These are phyloP conservation scores for Alternaria triticimaculans DNA, from an alignment of 2,329 filamentous ascomycete species.

Conservation along the genomic window DNA sequence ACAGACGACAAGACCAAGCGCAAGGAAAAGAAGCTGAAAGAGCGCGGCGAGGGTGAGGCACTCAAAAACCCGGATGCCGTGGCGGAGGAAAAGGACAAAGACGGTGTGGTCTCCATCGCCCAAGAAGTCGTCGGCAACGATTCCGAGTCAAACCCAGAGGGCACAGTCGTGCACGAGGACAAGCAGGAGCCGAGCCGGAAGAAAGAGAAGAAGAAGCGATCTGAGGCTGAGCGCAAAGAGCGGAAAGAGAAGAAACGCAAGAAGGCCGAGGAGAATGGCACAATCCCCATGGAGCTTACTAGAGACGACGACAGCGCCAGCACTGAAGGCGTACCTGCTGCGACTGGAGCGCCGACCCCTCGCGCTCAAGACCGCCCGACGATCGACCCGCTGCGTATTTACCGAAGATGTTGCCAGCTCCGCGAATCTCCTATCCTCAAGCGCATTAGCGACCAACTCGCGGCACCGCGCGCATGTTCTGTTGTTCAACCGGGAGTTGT, in stretches of 20 bases:
- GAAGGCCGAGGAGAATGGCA: slow-evolving; percentile 86
- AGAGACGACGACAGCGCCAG: slow-evolving; percentile 63
- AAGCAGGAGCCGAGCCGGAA: slow-evolving; percentile 66
- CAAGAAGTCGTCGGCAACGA: slow-evolving; percentile 52
- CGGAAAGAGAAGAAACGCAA: slow-evolving; percentile 87
- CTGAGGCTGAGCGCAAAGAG: slow-evolving; percentile 89
- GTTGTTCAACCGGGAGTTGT: slow-evolving; percentile 75
- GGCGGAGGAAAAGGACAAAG: slow-evolving; percentile 63
- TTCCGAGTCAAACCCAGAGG: slow-evolving; percentile 51
- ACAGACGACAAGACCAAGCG: slow-evolving; percentile 55
- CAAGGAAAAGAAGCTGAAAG: slow-evolving; percentile 64
- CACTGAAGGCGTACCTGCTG: slow-evolving; percentile 23
- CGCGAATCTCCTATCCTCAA: slow-evolving; percentile 92
- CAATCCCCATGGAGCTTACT: slow-evolving; percentile 82
- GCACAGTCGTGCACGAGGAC: slow-evolving; percentile 42
- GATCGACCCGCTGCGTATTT: slow-evolving; percentile 90
- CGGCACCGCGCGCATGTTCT: slow-evolving; percentile 70
- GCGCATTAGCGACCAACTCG: slow-evolving; percentile 87
- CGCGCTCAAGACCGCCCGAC: slow-evolving; percentile 74
- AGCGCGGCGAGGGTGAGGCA: slow-evolving; percentile 76
- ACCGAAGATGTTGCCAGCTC: slow-evolving; percentile 91
- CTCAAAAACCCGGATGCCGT: slow-evolving; percentile 70
- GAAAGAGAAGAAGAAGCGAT: slow-evolving; percentile 95
- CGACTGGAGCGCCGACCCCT: slow-evolving; percentile 40
- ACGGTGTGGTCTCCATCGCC: slow-evolving; percentile 42